These are phyloP conservation scores for Meredithiella fracta DNA, from an alignment of 2,329 filamentous ascomycete genomes.

Conservation along the genomic window DNA sequence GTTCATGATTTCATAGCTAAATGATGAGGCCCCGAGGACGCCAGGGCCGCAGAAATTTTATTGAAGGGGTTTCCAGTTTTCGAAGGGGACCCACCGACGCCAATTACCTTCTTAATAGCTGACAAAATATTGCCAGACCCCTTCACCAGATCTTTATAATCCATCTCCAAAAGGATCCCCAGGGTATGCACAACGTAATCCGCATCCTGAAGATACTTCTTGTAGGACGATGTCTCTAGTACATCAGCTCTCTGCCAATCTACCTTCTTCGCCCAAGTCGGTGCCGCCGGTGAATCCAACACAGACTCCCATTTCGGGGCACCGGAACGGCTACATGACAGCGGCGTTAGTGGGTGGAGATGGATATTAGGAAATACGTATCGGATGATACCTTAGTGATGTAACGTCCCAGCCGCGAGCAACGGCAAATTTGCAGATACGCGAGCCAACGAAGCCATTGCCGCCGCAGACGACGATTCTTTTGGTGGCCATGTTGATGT, in stretches of 20 bases:
- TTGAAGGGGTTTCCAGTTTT: slow-evolving; percentile 46
- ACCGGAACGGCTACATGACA: slow-evolving; percentile 64
- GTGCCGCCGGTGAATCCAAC: slow-evolving; percentile 51
- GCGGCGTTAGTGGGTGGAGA: neutral
- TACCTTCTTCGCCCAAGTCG: slow-evolving; percentile 67
- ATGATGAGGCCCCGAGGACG: neutral
- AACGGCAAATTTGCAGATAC: slow-evolving; percentile 83
- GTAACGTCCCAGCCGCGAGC: slow-evolving; percentile 80
- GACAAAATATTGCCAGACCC: slow-evolving; percentile 69
- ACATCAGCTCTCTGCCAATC: slow-evolving; percentile 82
- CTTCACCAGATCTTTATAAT: slow-evolving; percentile 85
- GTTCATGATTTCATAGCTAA: slow-evolving; percentile 90
- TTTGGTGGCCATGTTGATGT: slow-evolving; percentile 46
- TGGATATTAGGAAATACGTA: neutral
- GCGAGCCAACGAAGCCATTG: slow-evolving; percentile 73
- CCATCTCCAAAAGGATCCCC: slow-evolving; percentile 89
- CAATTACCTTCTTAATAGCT: slow-evolving; percentile 64
- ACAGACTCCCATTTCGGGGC: slow-evolving; percentile 72
- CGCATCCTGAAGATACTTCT: slow-evolving; percentile 55
- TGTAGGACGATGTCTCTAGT: slow-evolving; percentile 66
- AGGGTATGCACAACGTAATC: slow-evolving; percentile 85
- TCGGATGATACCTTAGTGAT: slow-evolving; percentile 57
- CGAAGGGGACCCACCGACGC: slow-evolving; percentile 26
- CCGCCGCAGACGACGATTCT: slow-evolving; percentile 82
- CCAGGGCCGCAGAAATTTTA: slow-evolving; percentile 19